These are phyloP conservation scores for Syzygium grande DNA, from an alignment of 345 rosid genomes.

Conservation along the genomic window DNA sequence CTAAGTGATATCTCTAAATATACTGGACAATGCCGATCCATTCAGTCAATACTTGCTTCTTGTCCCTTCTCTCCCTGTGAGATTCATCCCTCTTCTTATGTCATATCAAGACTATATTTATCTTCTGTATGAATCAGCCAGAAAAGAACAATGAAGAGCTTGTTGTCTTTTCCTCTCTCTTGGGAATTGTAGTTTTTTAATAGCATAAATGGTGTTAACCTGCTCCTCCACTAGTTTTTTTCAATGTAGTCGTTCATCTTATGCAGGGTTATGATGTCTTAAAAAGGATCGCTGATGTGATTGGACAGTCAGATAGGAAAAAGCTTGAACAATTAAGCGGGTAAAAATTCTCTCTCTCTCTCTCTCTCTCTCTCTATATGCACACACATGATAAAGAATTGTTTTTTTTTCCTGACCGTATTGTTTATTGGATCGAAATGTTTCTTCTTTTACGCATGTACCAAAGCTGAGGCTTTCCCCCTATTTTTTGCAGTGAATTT, in stretches of 20 bases:
- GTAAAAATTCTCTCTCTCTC: slow-evolving; percentile 26
- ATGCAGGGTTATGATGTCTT: slow-evolving; percentile 75
- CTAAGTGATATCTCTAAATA: not conserved
- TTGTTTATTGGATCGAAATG: not conserved
- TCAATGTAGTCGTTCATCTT: slow-evolving; percentile 2
- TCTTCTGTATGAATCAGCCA: not conserved
- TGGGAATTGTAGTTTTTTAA: not conserved
- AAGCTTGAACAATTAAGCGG: slow-evolving; percentile 73
- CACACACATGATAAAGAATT: not conserved
- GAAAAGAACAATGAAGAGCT: not conserved
- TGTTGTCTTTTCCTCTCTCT: not conserved
- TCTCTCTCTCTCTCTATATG: not conserved
- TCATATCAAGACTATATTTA: not conserved
- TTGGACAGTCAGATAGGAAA: slow-evolving; percentile 32
- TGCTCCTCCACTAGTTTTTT: not conserved
- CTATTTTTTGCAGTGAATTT: slow-evolving; percentile 60
- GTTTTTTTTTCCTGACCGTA: not conserved
- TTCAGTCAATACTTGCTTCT: not conserved
- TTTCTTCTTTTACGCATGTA: not conserved
- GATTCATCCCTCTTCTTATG: not conserved
- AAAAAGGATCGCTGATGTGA: slow-evolving; percentile 59
- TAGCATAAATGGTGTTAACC: not conserved
- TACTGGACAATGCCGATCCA: not conserved
- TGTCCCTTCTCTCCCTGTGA: not conserved
- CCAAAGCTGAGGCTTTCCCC: not conserved